phyloP scores from a whole-genome alignment of 1,139 yeast genomes.

The Arxiozyma heterogenica region DNA sequence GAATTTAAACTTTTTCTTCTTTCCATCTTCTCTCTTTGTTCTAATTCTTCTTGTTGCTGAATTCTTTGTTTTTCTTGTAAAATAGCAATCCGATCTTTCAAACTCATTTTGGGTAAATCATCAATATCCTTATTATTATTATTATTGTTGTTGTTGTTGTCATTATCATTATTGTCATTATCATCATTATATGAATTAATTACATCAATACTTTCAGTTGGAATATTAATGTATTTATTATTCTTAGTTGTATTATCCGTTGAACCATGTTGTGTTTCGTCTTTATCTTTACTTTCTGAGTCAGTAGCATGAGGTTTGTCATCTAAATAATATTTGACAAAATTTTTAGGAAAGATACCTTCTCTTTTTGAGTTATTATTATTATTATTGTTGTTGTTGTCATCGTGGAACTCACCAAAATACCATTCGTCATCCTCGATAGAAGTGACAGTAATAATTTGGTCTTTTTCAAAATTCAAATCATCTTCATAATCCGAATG shows the following conservation, averaged over 20 bases:
- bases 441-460: conserved; percentile 60
- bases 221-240: background rate
- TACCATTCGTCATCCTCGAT: conserved; percentile 92
- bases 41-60: conserved; percentile 48
- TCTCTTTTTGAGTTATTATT: conserved; percentile 31
- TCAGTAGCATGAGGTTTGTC: conserved; percentile 24
- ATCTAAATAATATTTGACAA: conserved; percentile 37
- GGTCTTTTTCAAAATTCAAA: conserved; percentile 58
- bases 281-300: conserved; percentile 6
- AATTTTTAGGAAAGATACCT: conserved; percentile 86
- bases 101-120: conserved; percentile 63
- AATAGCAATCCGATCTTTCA: conserved; percentile 78
- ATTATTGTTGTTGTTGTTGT: no score
- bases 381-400: conserved; percentile 25
- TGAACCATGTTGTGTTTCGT: conserved; percentile 3
- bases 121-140: conserved; percentile 29
- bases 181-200: background rate
- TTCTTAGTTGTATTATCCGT: no score
- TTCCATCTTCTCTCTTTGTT: conserved; percentile 1
- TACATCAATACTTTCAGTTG: conserved; percentile 1
- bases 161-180: background rate
- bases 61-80: conserved; percentile 75
- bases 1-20: conserved; percentile 4
- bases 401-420: conserved; percentile 51
- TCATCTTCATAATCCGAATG: conserved; percentile 79